Evolutionary conservation across 371 early-diverging fungal genomes (phyloP).

Genomic region (Mucor saturninus): DNA sequence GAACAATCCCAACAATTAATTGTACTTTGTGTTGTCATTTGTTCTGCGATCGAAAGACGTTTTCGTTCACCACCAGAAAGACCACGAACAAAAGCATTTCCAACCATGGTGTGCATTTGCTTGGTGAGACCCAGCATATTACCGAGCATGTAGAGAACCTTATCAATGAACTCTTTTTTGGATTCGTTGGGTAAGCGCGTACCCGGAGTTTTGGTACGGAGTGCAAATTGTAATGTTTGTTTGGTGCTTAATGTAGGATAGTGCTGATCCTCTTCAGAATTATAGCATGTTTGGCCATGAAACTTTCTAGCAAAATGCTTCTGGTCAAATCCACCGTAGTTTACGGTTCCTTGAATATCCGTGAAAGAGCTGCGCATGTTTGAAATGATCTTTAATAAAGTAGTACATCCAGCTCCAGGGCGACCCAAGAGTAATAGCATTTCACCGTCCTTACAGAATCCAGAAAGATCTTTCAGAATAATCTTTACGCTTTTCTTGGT

Average conservation of each 20-base stretch:
- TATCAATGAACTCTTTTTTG: conserved; percentile 45
- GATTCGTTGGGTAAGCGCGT: conserved; percentile 52
- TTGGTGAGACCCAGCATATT: conserved; percentile 73
- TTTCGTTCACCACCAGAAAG: conserved; percentile 87
- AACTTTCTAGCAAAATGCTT: conserved; percentile 55
- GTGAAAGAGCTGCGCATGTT: conserved; percentile 66
- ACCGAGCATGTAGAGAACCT: conserved; percentile 57
- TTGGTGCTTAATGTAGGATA: conserved; percentile 71
- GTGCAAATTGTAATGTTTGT: conserved; percentile 69
- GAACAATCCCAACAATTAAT: conserved; percentile 86
- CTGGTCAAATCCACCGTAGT: conserved; percentile 65
- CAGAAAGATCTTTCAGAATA: conserved; percentile 61
- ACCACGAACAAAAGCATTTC: conserved; percentile 81
- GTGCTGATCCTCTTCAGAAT: conserved; percentile 75
- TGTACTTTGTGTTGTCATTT: conserved; percentile 76
- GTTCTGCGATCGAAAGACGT: conserved; percentile 84
- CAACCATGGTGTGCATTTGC: conserved; percentile 79
- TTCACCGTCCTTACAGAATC: conserved; percentile 69
- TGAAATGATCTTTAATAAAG: conserved; percentile 66
- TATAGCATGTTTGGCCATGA: conserved; percentile 68
- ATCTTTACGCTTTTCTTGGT: conserved; percentile 24
- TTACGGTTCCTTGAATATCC: conserved; percentile 55
- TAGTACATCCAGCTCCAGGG: conserved; percentile 76
- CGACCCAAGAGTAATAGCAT: conserved; percentile 76
- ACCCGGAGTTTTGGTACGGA: conserved; percentile 68